Evolutionary conservation across 2,329 filamentous ascomycete genomes (phyloP), one percentile per base, ranked within the genome.

Genomic region (Raffaelea deltoideospora): DNA sequence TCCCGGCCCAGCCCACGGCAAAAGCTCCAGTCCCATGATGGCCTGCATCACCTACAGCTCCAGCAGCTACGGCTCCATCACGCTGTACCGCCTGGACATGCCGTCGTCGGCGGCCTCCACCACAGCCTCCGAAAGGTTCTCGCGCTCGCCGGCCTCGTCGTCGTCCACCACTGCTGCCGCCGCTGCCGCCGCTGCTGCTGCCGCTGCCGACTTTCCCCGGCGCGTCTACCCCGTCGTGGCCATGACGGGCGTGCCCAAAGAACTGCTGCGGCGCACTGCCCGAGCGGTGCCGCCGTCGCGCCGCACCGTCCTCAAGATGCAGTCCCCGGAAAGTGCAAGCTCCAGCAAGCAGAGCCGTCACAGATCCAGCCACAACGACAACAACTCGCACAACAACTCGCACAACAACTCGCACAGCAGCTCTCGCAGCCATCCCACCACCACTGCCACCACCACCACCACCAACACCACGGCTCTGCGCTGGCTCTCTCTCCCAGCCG

Each of bases 161-260:
- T 17, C 17, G 30, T n/a, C n/a, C n/a, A n/a, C n/a, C n/a, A n/a
- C n/a, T n/a, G n/a, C n/a, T n/a, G n/a, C n/a, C n/a, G n/a, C n/a
- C n/a, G n/a, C n/a, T n/a, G n/a, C n/a, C n/a, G n/a, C n/a, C n/a
- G 19, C 11, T 10, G 18, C 19, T 21, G 31, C 31, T 10, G 24
- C 20, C 17, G 28, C 34, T 5, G 37, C 19, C 18, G 42, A 37
- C 18, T 47, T 40, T 40, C 45, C 45, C 19, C 43, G 43, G 7
- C 45, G 45, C 30, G 37, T 47, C 13, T 30, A 30, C 17, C 43
- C 43, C 6, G 43, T 47, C 23, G 37, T 41, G 7, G 39, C 40
- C 29, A 47, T 47, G 45, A 38, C 40, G 10, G 37, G 38, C 28
- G 45, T 47, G 27, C 45, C 45, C 34, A 45, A 45, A 31, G 42